Conservation (phyloP, 495 filamentous ascomycete genomes). For the Jackrogersella minutella region DNA sequence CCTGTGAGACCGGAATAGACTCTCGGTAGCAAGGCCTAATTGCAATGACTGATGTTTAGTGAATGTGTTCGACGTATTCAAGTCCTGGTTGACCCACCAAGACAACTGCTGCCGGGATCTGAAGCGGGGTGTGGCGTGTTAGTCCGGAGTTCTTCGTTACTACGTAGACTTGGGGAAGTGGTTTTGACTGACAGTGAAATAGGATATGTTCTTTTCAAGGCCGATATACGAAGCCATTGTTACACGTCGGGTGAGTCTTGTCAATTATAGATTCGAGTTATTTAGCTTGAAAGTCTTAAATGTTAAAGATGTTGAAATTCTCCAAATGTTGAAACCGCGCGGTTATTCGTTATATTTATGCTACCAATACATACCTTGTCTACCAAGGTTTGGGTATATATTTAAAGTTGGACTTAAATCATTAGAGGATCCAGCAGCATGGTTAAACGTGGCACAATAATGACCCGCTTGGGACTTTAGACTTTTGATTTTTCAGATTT, state of each 20-base stretch:
- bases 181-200: conserved; percentile 52
- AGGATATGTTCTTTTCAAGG: conserved; percentile 52
- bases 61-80: too few relatives aligned
- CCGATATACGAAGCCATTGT: conserved; percentile 55
- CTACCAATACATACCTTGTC: background rate
- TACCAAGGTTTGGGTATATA: too few relatives aligned
- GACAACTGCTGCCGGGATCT: conserved; percentile 59
- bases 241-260: background rate
- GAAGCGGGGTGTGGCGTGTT: background rate
- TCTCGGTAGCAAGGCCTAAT: conserved; percentile 46
- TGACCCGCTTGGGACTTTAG: background rate
- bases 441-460: background rate
- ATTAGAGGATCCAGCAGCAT: background rate
- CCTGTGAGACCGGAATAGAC: conserved; percentile 51
- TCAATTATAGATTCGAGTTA: background rate
- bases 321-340: background rate
- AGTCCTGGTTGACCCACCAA: conserved; percentile 39
- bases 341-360: background rate
- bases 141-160: background rate
- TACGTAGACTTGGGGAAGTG: background rate
- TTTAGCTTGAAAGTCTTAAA: too few relatives aligned
- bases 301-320: too few relatives aligned
- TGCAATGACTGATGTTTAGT: too few relatives aligned
- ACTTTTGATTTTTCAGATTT: too few relatives aligned
- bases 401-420: background rate